These are phyloP conservation scores for Arachnopeziza araneosa DNA, from an alignment of 2,329 filamentous ascomycete genomes.

Conservation along the genomic window DNA sequence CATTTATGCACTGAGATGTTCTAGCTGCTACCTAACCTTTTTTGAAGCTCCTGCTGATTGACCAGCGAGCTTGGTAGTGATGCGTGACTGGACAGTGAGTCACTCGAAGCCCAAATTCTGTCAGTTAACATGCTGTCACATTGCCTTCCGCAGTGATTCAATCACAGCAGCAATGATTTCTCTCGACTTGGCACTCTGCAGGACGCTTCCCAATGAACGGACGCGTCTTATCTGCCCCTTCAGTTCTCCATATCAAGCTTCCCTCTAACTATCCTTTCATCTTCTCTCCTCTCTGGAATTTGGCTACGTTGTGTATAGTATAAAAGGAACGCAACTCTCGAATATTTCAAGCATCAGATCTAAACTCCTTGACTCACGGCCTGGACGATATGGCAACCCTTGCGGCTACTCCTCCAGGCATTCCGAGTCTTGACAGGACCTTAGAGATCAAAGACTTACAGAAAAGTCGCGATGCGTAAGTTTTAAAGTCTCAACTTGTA, in stretches of 20 bases:
- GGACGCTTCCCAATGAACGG: neutral
- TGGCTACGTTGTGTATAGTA: neutral
- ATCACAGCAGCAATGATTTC: constrained; percentile 1
- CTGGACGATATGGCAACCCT: constrained; percentile 8
- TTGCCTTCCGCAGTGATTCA: neutral
- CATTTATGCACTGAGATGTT: too few species aligned
- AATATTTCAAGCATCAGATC: constrained; percentile 1
- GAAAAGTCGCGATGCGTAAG: constrained; percentile 12
- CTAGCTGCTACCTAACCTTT: too few species aligned
- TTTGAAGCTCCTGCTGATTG: too few species aligned
- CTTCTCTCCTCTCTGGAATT: neutral
- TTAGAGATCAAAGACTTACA: constrained; percentile 12
- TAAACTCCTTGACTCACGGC: neutral
- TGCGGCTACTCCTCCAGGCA: constrained; percentile 6
- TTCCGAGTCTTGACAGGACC: constrained; percentile 8
- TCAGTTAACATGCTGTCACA: too few species aligned
- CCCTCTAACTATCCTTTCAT: constrained; percentile 1
- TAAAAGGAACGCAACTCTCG: constrained; percentile 1
- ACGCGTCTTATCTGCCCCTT: constrained; percentile 4
- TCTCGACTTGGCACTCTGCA: too few species aligned
- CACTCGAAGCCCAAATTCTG: too few species aligned
- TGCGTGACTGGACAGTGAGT: too few species aligned
- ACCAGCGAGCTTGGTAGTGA: too few species aligned
- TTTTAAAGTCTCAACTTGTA: constrained; percentile 1
- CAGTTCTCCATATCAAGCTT: neutral